Evolutionary conservation across 805 yeast genomes (phyloP), one percentile per base, ranked within the genome.

Genomic region (Myxozyma udenii): DNA sequence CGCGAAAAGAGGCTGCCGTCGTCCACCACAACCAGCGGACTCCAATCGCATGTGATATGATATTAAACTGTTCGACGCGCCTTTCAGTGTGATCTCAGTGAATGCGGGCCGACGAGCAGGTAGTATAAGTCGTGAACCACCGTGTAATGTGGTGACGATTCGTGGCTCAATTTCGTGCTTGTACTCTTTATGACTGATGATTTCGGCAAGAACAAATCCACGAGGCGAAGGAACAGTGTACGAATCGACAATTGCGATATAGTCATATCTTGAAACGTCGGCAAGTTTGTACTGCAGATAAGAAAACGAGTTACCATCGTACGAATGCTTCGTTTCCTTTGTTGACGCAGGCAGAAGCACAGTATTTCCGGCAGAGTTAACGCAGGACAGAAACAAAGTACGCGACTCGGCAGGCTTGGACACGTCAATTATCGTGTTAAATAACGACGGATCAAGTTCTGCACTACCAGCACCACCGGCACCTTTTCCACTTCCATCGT

Each of bases 21-120:
- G 12, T 16, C 14, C 24, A 32, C 35, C 51, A 22, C 53, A 47
- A 11, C 25, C 22, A 11, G 30, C 40, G 1, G 50, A 35, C 18
- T n/a, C 12, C 25, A 57, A 18, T 11, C 54, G 57, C 6, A 78
- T 53, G 26, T 66, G 71, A 62, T 80, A 85, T 0, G 83, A 79
- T 21, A 85, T 64, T 4, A 84, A 60, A 63, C 87, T 80, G 46
- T 82, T 78, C 80, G 83, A 78, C 0, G 81, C 78, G 3, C 80
- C 75, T 2, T 78, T 76, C 23, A 81, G 68, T 5, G 75, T 66
- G 24, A 84, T 63, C 55, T 74, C 77, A 2, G 73, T 70, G 4
- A 75, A 65, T 2, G 80, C 66, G 4, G 80, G 74, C 22, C 75
- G 66, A 41, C 68, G 69, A 1, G 70, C 65, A 0, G 79, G 79